These are phyloP conservation scores for Candida palmyrensis DNA, from an alignment of 805 yeast species.

Conservation along the genomic window DNA sequence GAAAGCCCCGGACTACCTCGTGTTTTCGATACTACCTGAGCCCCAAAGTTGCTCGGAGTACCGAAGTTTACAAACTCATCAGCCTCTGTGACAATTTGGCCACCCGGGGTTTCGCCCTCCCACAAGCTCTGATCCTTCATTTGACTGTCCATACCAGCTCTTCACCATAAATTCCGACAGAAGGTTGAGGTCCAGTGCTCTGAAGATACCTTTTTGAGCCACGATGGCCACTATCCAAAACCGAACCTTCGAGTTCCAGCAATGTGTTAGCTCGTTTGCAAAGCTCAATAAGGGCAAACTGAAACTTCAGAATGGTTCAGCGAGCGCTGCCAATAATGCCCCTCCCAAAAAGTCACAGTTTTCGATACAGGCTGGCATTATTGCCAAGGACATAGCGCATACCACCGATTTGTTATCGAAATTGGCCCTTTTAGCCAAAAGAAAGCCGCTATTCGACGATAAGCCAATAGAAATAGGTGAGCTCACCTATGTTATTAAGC, in stretches of 20 bases:
- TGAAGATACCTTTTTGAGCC: too few relatives aligned
- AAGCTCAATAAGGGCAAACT: constrained; percentile 46
- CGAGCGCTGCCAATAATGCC: constrained; percentile 4
- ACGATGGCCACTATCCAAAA: constrained; percentile 53
- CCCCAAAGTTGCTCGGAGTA: too few relatives aligned
- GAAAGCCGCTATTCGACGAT: constrained; percentile 90
- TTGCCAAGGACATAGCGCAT: constrained; percentile 85
- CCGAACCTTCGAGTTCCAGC: constrained; percentile 88
- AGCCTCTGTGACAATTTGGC: too few relatives aligned
- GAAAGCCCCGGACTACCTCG: too few relatives aligned
- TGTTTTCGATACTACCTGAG: too few relatives aligned
- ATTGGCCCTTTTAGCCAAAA: constrained; percentile 78
- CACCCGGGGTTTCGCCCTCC: background rate
- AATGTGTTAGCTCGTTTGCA: constrained; percentile 76
- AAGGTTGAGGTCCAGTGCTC: too few relatives aligned
- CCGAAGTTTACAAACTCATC: too few relatives aligned
- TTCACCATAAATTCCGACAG: too few relatives aligned
- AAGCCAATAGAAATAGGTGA: constrained; percentile 92
- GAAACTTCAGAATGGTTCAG: constrained; percentile 2
- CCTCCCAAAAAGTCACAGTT: constrained; percentile 30
- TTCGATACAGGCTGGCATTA: constrained; percentile 64
- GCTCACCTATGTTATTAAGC: constrained; percentile 80
- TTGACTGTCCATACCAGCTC: background rate
- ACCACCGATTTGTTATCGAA: constrained; percentile 78
- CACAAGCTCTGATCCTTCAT: background rate